Conservation (phyloP, 2,329 filamentous ascomycete genomes). For the Cladosporium sp. region DNA sequence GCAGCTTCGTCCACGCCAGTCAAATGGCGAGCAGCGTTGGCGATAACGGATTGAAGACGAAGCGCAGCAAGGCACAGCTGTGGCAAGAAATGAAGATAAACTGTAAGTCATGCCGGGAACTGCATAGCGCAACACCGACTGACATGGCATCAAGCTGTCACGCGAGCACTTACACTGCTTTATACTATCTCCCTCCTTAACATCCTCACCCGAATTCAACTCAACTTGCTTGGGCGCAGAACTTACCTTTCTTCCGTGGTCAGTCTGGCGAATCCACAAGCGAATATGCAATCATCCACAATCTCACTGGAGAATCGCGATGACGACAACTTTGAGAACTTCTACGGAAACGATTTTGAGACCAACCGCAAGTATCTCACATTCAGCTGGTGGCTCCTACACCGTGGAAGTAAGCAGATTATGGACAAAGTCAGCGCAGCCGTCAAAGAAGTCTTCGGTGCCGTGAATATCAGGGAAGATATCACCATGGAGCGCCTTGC, state of each 20-base stretch:
- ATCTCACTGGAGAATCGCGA: constrained; percentile 93
- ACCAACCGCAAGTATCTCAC: constrained; percentile 92
- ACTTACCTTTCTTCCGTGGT: constrained; percentile 97
- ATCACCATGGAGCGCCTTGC: constrained; percentile 76
- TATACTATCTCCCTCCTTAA: constrained; percentile 88
- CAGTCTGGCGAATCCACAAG: constrained; percentile 71
- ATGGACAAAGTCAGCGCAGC: constrained; percentile 78
- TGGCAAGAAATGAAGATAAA: constrained; percentile 98
- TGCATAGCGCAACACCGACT: not conserved
- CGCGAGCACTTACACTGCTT: constrained; percentile 82
- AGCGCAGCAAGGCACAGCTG: constrained; percentile 84
- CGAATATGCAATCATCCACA: constrained; percentile 59
- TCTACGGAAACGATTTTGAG: constrained; percentile 89
- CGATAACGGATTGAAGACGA: constrained; percentile 50
- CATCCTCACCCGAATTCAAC: constrained; percentile 88
- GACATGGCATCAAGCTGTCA: constrained; percentile 62
- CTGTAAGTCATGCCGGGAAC: constrained; percentile 55
- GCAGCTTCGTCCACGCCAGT: constrained; percentile 78
- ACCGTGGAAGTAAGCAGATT: constrained; percentile 80
- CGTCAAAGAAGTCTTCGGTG: constrained; percentile 85
- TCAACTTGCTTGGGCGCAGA: constrained; percentile 90
- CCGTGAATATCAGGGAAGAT: constrained; percentile 81
- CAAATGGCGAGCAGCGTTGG: constrained; percentile 57
- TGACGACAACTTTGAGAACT: constrained; percentile 76
- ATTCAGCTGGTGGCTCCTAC: constrained; percentile 96